Evolutionary conservation across 2,329 filamentous ascomycete species (phyloP).

Genomic region (Scytalidium lignicola): DNA sequence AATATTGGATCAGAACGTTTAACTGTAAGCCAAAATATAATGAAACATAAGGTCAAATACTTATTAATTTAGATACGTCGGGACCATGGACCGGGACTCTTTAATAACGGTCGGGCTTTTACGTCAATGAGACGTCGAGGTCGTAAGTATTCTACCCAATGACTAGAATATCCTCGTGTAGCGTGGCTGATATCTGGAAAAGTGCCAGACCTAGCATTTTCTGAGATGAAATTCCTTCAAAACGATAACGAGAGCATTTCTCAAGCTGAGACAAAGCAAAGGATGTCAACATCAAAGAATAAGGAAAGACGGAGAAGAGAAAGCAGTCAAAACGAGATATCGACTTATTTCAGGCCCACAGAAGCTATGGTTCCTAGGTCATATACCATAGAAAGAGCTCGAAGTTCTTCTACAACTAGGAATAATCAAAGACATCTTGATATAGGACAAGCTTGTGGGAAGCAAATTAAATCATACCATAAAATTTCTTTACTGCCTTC

Average conservation of each 20-base stretch:
- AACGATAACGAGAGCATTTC: constrained; percentile 15
- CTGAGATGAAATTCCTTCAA: constrained; percentile 43
- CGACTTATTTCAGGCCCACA: constrained; percentile 21
- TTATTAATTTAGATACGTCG: constrained; percentile 30
- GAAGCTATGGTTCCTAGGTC: constrained; percentile 5
- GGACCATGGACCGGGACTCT: constrained; percentile 36
- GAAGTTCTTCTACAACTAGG: not conserved
- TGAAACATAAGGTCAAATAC: constrained; percentile 1
- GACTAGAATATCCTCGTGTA: no score
- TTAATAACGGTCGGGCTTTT: constrained; percentile 38
- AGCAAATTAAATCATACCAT: no score
- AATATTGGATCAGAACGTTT: constrained; percentile 47
- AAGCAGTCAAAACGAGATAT: constrained; percentile 21
- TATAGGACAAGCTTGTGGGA: constrained; percentile 1
- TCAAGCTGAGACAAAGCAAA: constrained; percentile 16
- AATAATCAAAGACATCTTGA: constrained; percentile 2
- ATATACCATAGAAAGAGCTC: no score
- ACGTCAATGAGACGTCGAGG: constrained; percentile 29
- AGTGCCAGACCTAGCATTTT: constrained; percentile 51
- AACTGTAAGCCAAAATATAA: constrained; percentile 37
- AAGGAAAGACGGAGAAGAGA: constrained; percentile 17
- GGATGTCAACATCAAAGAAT: constrained; percentile 23
- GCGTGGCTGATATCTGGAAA: constrained; percentile 1
- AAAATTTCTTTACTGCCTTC: no score
- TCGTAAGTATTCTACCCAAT: constrained; percentile 26